These are phyloP conservation scores for Cyclotella sp. DNA, from an alignment of 108 stramenopile species.

Conservation along the genomic window DNA sequence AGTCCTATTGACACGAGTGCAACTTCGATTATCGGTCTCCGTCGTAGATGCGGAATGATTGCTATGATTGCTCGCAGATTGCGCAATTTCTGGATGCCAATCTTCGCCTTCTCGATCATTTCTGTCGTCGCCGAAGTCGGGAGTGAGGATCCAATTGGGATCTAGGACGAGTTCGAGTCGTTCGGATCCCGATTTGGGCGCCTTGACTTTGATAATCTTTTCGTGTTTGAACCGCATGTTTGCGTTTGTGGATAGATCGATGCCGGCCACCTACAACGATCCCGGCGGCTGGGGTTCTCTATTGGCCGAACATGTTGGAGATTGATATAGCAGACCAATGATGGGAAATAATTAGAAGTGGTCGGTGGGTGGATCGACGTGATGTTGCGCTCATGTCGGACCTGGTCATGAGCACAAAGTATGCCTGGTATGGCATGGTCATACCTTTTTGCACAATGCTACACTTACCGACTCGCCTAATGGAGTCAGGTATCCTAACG, in stretches of 20 bases:
- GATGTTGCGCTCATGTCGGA: too few relatives aligned
- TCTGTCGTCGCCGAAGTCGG: not conserved
- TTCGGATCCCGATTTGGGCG: conserved; percentile 19
- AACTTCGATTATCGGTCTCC: conserved; percentile 17
- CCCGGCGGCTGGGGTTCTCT: not conserved
- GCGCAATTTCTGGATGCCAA: not conserved
- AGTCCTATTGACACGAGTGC: not conserved
- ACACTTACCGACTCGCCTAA: too few relatives aligned
- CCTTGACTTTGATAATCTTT: conserved; percentile 19
- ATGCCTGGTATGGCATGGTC: too few relatives aligned
- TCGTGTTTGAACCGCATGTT: not conserved
- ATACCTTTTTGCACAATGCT: too few relatives aligned
- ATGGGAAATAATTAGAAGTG: too few relatives aligned
- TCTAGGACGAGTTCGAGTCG: conserved; percentile 26
- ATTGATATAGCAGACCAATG: too few relatives aligned
- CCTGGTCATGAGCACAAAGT: too few relatives aligned
- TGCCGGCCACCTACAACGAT: not conserved
- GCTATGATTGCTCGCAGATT: not conserved
- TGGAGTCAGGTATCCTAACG: too few relatives aligned
- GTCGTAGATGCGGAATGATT: conserved; percentile 20
- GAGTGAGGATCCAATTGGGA: not conserved
- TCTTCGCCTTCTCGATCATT: conserved; percentile 8
- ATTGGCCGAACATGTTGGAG: too few relatives aligned
- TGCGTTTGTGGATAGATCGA: not conserved
- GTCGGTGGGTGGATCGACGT: too few relatives aligned